phyloP scores from a whole-genome alignment of 257 asterid genomes.

The Rauvolfia tetraphylla region DNA sequence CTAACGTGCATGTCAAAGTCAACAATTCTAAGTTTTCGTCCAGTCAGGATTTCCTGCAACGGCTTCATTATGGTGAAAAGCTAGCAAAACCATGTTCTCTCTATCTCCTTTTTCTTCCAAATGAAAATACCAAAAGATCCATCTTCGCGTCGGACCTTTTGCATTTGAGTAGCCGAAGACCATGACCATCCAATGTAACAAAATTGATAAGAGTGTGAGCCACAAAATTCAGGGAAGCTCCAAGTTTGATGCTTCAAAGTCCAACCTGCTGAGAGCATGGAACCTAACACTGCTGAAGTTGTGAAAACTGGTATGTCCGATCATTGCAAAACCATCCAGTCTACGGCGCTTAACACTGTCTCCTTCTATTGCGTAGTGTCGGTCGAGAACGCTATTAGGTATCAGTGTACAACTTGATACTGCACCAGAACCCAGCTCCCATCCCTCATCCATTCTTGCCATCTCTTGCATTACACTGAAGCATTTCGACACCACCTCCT shows the following conservation, averaged over 20 bases:
- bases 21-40: neutral
- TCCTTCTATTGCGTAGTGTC: conserved; percentile 25
- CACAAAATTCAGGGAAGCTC: neutral
- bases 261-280: neutral
- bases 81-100: neutral
- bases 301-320: conserved; percentile 26
- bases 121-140: neutral
- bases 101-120: neutral
- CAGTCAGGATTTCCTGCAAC: neutral
- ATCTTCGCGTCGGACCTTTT: too few species aligned
- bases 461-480: conserved; percentile 31
- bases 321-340: conserved; percentile 23
- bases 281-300: conserved; percentile 24
- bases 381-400: conserved; percentile 28
- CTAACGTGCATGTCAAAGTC: too few species aligned
- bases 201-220: neutral
- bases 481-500: conserved; percentile 46
- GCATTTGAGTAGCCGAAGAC: too few species aligned
- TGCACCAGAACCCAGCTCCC: conserved; percentile 15
- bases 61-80: neutral
- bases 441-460: conserved; percentile 11
- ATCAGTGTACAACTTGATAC: conserved; percentile 28
- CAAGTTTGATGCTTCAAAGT: neutral
- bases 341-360: conserved; percentile 34
- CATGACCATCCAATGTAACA: neutral